Evolutionary conservation across 305 asterid species (phyloP), one percentile per base, ranked within the genome.

Genomic region (Rubia tinctorum): DNA sequence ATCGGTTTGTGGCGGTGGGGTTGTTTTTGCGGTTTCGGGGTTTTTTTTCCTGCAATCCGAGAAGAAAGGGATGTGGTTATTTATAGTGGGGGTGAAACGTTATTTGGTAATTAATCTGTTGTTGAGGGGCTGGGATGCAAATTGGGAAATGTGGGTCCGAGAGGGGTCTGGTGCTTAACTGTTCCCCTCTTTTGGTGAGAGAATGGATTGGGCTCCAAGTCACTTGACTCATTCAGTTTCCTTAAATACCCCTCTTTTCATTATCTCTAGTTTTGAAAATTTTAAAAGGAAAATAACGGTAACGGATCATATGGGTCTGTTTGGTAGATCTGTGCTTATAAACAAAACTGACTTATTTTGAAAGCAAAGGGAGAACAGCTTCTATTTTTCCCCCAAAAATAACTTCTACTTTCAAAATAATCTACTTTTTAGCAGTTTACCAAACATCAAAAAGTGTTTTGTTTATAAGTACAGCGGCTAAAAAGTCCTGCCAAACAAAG

Each of bases 141-240:
- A 20, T 59, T 55, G 55, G 71, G 39, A 71, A 44, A 40, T 20
- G 44, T 76, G 70, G 75, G 20, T 67, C 77, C 63, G 44, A 9
- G 73, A 68, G 56, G 58, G 49, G 47, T 34, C 69, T 65, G 30
- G 22, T 56, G 69, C 80, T 75, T 68, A 69, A 72, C 66, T 70
- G 75, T 77, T 73, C 80, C 42, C 69, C 25, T 17, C 25, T 71
- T 56, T 59, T 47, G 66, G 55, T 69, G 74, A 44, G 66, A 66
- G 81, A 71, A 78, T 75, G 75, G 75, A 76, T 82, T 82, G 73
- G 71, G 69, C 42, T 53, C 17, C 66, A 73, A 82, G 83, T 47
- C 72, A 75, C 73, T 55, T 63, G 34, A 5, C 15, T 25, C 40
- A n/a, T 67, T 73, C 71, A 9, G 12, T 12, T 69, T 60, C 68